Evolutionary conservation across 441 rosid genomes (phyloP).

Genomic region (Euphorbia schlechtendalii): DNA sequence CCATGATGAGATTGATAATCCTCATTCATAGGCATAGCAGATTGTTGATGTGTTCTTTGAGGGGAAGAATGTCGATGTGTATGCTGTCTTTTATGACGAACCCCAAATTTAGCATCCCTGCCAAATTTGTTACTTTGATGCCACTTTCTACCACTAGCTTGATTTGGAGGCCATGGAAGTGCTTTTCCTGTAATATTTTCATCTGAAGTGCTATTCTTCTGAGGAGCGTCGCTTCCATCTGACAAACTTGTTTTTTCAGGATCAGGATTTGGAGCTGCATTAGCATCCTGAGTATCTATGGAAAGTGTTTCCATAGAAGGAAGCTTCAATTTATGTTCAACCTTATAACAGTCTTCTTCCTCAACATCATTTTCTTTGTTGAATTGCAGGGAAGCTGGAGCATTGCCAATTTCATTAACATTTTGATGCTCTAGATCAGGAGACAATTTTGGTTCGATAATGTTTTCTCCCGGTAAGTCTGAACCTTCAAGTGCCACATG

Average conservation of each 20-base stretch:
- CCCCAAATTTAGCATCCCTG: conserved; percentile 41
- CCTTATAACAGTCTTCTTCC: conserved; percentile 19
- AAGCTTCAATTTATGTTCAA: conserved; percentile 27
- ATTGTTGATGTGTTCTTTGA: conserved; percentile 15
- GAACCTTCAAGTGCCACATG: conserved; percentile 19
- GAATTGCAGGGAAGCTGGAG: conserved; percentile 23
- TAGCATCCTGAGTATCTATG: conserved; percentile 24
- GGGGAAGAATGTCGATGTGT: conserved; percentile 32
- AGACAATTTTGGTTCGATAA: conserved; percentile 19
- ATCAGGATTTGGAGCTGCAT: conserved; percentile 13
- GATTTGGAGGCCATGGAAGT: conserved; percentile 20
- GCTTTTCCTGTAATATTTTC: conserved; percentile 12
- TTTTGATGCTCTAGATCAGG: conserved; percentile 19
- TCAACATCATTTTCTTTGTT: conserved; percentile 18
- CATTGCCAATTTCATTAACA: conserved; percentile 26
- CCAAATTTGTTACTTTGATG: conserved; percentile 32
- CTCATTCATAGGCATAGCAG: conserved; percentile 22
- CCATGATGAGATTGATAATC: conserved; percentile 28
- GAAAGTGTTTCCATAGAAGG: conserved; percentile 37
- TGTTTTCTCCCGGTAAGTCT: conserved; percentile 22
- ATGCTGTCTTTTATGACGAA: conserved; percentile 31
- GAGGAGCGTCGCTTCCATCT: conserved; percentile 23
- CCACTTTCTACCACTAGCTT: conserved; percentile 28
- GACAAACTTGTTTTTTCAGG: conserved; percentile 21
- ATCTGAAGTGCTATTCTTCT: not conserved